Evolutionary conservation across 2,329 filamentous ascomycete genomes (phyloP).

Genomic region (Lecanicillium sp.): DNA sequence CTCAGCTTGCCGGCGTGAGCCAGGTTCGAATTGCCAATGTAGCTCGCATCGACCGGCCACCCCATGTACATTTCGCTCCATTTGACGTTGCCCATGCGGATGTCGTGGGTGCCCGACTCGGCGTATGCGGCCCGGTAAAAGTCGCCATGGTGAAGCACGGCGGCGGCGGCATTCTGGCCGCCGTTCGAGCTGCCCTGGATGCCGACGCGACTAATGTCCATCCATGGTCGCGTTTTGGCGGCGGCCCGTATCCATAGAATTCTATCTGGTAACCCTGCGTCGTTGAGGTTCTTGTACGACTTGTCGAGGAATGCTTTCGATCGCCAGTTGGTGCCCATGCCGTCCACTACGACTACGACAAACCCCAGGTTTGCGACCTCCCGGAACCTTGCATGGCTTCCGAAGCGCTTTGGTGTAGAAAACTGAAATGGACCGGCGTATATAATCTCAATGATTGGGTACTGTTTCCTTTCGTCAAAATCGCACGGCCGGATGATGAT

Average conservation of each 20-base stretch:
- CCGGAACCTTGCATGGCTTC: constrained; percentile 9
- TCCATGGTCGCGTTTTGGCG: constrained; percentile 16
- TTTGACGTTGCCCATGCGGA: constrained; percentile 22
- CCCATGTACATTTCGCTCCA: constrained; percentile 26
- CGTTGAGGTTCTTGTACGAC: constrained; percentile 20
- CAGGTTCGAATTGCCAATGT: constrained; percentile 18
- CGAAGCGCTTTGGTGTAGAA: constrained; percentile 17
- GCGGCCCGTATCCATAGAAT: constrained; percentile 19
- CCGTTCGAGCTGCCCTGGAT: constrained; percentile 20
- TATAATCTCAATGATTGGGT: constrained; percentile 20
- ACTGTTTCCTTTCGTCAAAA: constrained; percentile 16
- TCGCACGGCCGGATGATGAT: constrained; percentile 17
- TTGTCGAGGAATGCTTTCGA: constrained; percentile 20
- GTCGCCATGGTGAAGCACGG: constrained; percentile 17
- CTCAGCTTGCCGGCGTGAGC: constrained; percentile 20
- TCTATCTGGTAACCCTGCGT: constrained; percentile 20
- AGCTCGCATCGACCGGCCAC: constrained; percentile 21
- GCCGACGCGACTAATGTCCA: constrained; percentile 18
- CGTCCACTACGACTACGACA: constrained; percentile 20
- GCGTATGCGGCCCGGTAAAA: constrained; percentile 20
- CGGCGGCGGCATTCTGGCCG: constrained; percentile 17
- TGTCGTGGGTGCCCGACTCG: constrained; percentile 21
- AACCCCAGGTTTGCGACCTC: constrained; percentile 19
- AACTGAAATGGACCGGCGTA: constrained; percentile 18
- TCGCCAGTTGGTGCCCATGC: constrained; percentile 23